Evolutionary conservation across 345 rosid species (phyloP), one percentile per base, ranked within the genome.

Genomic region (Turritis glabra): DNA sequence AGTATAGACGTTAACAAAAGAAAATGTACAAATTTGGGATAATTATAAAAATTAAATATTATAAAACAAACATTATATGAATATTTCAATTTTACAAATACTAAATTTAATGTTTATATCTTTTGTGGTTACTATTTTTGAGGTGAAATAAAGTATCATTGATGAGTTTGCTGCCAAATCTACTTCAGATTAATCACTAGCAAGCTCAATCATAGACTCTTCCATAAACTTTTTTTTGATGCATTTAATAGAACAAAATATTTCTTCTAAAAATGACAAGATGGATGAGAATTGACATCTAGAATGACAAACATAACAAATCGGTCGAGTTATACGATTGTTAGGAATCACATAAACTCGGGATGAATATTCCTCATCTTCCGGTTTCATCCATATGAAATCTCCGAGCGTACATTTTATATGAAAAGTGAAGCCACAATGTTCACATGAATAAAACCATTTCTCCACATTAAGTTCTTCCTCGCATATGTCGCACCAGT

Each of bases 361-460:
- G 2, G 5, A 10, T 17, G 2, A 1, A 0, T 1, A 8, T 10
- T 0, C 15, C 8, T 57, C n/a, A 22, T 0, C 2, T 4, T 1
- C 3, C 7, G 67, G 14, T 41, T 41, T 25, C 5, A 10, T 41
- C 67, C 67, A 62, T 46, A 23, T 22, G n/a, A 71, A 46, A 32
- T 71, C 74, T 32, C 67, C 67, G 2, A 71, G 37, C 8, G 37
- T 47, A 33, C 74, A 71, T 54, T 32, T 71, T 25, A 71, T 47
- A 58, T 71, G 74, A 46, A 23, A 71, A 32, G 67, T 46, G 17
- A 71, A 3, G 8, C 14, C 46, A 58, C 67, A 71, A 4, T 44
- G 8, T 32, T 46, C 19, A 71, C 74, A 71, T 59, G 33, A 10
- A 46, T 71, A 71, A 60, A 71, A 71, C 67, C 66, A 71, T 46